A percentile compares a stretch with the other conserved stretches of the same genome.
phyloP scores from a whole-genome alignment of 805 yeast species.

The Torulaspora maleeae region DNA sequence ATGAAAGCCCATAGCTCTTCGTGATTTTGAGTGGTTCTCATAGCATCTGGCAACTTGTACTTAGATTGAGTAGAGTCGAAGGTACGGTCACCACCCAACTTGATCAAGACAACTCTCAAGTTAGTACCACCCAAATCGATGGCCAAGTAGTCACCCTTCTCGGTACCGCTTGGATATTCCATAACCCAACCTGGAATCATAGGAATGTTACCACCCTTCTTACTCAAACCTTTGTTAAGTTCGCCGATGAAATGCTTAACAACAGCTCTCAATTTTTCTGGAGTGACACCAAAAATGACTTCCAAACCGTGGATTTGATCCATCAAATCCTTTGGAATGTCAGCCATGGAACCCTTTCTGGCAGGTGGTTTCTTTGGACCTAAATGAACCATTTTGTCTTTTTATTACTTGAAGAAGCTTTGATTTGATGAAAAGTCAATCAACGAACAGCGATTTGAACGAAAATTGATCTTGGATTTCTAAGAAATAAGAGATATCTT shows the following conservation, averaged over 20 bases:
- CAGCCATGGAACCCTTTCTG: slow-evolving; percentile 65
- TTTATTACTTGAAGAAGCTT: not conserved
- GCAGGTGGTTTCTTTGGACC: slow-evolving; percentile 81
- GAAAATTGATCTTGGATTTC: not conserved
- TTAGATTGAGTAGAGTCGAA: slow-evolving; percentile 86
- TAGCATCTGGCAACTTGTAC: slow-evolving; percentile 66
- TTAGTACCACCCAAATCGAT: slow-evolving; percentile 97
- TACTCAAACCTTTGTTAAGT: slow-evolving; percentile 73
- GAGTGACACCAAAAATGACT: slow-evolving; percentile 55
- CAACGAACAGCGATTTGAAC: not conserved
- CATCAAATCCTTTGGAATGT: slow-evolving; percentile 60
- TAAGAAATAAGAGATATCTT: not conserved
- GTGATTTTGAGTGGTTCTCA: slow-evolving; percentile 67
- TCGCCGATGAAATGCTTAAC: slow-evolving; percentile 74
- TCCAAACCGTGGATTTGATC: slow-evolving; percentile 57
- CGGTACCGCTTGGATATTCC: slow-evolving; percentile 89
- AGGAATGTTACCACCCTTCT: slow-evolving; percentile 81
- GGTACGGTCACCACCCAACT: slow-evolving; percentile 73
- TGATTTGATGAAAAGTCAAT: not conserved
- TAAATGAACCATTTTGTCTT: slow-evolving; percentile 62
- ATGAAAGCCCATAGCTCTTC: slow-evolving; percentile 82
- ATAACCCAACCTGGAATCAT: slow-evolving; percentile 98
- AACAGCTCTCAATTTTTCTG: slow-evolving; percentile 57
- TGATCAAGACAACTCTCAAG: slow-evolving; percentile 85
- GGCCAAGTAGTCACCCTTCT: slow-evolving; percentile 84